Evolutionary conservation across 371 early-diverging fungal species (phyloP).

Genomic region (Mucor mucedo): DNA sequence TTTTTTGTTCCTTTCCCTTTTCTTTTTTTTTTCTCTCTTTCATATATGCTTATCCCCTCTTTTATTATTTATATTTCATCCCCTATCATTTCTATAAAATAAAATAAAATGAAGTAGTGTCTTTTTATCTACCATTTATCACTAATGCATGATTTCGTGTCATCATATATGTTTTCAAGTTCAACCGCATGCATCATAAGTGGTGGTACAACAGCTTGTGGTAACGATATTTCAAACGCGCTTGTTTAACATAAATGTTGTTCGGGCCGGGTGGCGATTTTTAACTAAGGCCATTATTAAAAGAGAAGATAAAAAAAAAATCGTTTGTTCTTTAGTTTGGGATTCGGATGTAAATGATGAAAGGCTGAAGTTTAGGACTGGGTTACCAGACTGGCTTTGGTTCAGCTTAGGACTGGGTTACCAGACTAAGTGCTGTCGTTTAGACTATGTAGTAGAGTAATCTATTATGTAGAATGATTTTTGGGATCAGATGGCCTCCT

Average conservation of each 20-base stretch:
- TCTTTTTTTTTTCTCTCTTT: not conserved
- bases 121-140: not conserved
- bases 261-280: not conserved
- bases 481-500: conserved; percentile 17
- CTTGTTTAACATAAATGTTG: too few species aligned
- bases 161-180: too few species aligned
- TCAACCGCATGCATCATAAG: too few species aligned
- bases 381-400: conserved; percentile 15
- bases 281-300: conserved; percentile 12
- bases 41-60: conserved; percentile 5
- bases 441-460: conserved; percentile 15
- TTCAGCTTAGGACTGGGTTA: conserved; percentile 16
- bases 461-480: conserved; percentile 12
- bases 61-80: not conserved
- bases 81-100: not conserved
- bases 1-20: not conserved
- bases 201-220: too few species aligned
- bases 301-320: conserved; percentile 10
- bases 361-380: conserved; percentile 15
- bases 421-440: conserved; percentile 17
- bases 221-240: too few species aligned
- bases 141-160: too few species aligned
- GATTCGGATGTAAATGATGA: conserved; percentile 16
- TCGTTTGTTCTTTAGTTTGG: conserved; percentile 16
- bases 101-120: conserved; percentile 1